phyloP scores from a whole-genome alignment of 352 stramenopile species.

The Elongisporangium undulatum region DNA sequence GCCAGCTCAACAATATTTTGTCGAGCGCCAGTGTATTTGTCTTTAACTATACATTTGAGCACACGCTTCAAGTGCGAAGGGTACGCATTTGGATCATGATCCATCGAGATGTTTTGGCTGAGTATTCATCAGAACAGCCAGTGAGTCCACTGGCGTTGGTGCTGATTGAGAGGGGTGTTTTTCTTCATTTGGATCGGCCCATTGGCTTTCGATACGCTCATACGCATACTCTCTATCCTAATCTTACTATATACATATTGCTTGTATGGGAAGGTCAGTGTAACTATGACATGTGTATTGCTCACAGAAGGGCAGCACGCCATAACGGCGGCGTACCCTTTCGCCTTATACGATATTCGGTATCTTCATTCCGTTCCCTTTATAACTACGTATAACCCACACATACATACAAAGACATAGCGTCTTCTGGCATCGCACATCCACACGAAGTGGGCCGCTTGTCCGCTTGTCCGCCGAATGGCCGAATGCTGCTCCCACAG shows the following conservation, averaged over 20 bases:
- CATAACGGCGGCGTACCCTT: conserved; percentile 16
- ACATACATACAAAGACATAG: neutral
- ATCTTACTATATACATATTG: neutral
- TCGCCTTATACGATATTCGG: neutral
- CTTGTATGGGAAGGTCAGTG: conserved; percentile 34
- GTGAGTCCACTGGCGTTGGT: neutral
- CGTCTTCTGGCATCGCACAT: neutral
- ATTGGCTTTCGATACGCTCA: neutral
- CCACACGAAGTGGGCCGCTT: neutral
- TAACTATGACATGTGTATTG: conserved; percentile 50
- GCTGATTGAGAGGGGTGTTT: neutral
- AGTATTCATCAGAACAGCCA: neutral
- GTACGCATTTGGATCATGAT: too few relatives aligned
- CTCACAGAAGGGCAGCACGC: conserved; percentile 25
- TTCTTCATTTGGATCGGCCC: neutral
- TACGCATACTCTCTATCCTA: neutral
- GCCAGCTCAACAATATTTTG: too few relatives aligned
- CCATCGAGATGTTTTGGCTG: neutral
- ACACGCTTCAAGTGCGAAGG: too few relatives aligned
- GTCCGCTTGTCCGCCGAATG: neutral
- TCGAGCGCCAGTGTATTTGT: too few relatives aligned
- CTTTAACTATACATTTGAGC: too few relatives aligned
- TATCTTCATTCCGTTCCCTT: neutral
- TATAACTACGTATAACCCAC: neutral
- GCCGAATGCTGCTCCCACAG: neutral